phyloP scores from a whole-genome alignment of 2,329 filamentous ascomycete species.

The Venturia aucupariae region DNA sequence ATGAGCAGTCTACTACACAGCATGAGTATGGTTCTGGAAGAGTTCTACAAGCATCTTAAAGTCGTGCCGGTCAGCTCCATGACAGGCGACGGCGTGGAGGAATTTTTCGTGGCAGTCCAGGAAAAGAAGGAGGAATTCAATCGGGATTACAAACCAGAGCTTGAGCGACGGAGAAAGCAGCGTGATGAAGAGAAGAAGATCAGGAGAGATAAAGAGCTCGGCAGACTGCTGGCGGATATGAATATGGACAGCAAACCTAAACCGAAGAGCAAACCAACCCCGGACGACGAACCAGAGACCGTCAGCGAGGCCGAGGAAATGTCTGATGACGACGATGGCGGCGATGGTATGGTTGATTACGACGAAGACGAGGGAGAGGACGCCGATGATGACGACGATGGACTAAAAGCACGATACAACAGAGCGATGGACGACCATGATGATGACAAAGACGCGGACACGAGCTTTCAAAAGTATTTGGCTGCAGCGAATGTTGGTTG shows the following conservation, averaged over 20 bases:
- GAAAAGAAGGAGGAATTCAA: constrained; percentile 84
- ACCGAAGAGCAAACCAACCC: constrained; percentile 25
- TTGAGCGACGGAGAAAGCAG: constrained; percentile 67
- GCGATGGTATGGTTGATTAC: constrained; percentile 37
- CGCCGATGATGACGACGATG: constrained; percentile 46
- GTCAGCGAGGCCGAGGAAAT: constrained; percentile 45
- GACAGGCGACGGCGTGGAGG: constrained; percentile 82
- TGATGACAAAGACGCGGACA: neutral
- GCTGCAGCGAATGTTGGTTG: constrained; percentile 11
- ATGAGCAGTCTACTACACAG: constrained; percentile 94
- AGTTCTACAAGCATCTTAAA: constrained; percentile 90
- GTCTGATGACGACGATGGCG: constrained; percentile 35
- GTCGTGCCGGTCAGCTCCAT: constrained; percentile 91
- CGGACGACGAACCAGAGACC: constrained; percentile 39
- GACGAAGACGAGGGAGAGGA: constrained; percentile 48
- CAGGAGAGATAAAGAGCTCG: constrained; percentile 69
- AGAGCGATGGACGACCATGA: constrained; percentile 53
- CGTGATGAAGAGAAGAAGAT: constrained; percentile 66
- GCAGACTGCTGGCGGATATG: constrained; percentile 94
- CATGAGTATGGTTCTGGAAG: constrained; percentile 95
- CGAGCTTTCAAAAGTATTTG: constrained; percentile 13
- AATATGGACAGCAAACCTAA: constrained; percentile 40
- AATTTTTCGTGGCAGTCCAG: constrained; percentile 85
- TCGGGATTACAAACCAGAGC: constrained; percentile 82
- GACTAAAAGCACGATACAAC: constrained; percentile 67